Evolutionary conservation across 371 early-diverging fungal species (phyloP).

Genomic region (Phascolomyces articulosus): DNA sequence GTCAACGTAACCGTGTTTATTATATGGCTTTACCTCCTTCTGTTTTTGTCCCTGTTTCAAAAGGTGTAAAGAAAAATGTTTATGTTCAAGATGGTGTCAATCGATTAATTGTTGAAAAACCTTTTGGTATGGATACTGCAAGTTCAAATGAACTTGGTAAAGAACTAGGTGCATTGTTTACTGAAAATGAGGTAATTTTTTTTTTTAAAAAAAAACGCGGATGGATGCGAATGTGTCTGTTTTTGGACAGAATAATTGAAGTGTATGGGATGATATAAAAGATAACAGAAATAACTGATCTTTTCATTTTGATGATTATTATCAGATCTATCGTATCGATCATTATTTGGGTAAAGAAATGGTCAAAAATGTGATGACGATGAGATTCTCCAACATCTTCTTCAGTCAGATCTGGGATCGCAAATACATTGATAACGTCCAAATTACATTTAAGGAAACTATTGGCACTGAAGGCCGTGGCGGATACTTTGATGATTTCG

Average conservation of each 20-base stretch:
- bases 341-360: slow-evolving; percentile 99
- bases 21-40: slow-evolving; percentile 98
- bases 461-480: slow-evolving; percentile 99
- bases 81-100: slow-evolving; percentile 69
- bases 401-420: slow-evolving; percentile 94
- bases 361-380: slow-evolving; percentile 96
- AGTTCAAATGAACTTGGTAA: slow-evolving; percentile 70
- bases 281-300: not conserved
- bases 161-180: slow-evolving; percentile 75
- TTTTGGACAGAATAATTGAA: too few relatives aligned
- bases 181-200: slow-evolving; percentile 73
- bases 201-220: not conserved
- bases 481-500: slow-evolving; percentile 99
- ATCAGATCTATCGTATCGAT: slow-evolving; percentile 94
- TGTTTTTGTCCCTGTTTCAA: slow-evolving; percentile 87
- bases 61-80: slow-evolving; percentile 71
- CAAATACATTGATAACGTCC: slow-evolving; percentile 89
- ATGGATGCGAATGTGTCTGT: too few relatives aligned
- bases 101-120: slow-evolving; percentile 95
- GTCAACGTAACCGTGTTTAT: slow-evolving; percentile 62
- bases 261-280: not conserved
- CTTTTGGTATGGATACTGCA: slow-evolving; percentile 93
- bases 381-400: slow-evolving; percentile 95
- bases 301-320: not conserved
- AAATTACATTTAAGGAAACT: slow-evolving; percentile 98